A percentile compares a stretch with the other conserved stretches of the same genome.
phyloP scores from a whole-genome alignment of 345 rosid species.

The Toxicodendron radicans region DNA sequence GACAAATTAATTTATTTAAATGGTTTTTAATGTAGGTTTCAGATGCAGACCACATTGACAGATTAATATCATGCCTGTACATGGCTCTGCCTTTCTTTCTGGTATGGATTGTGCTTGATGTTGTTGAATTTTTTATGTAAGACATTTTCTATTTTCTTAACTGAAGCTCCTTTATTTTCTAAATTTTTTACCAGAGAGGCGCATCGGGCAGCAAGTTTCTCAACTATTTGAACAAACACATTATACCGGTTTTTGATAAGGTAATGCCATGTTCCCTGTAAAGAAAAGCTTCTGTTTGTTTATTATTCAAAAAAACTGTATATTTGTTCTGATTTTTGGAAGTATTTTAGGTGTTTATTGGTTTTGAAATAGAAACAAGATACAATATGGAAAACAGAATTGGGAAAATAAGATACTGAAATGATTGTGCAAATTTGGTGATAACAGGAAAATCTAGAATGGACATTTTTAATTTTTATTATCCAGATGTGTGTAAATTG shows the following conservation, averaged over 20 bases:
- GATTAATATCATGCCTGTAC: slow-evolving; percentile 91
- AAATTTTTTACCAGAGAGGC: slow-evolving; percentile 61
- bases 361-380: background rate
- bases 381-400: no score
- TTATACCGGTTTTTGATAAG: slow-evolving; percentile 89
- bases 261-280: slow-evolving; percentile 34
- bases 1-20: slow-evolving; percentile 7
- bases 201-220: slow-evolving; percentile 92
- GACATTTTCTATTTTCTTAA: slow-evolving; percentile 11
- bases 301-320: no score
- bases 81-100: slow-evolving; percentile 93
- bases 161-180: slow-evolving; percentile 11
- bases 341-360: background rate
- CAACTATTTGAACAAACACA: slow-evolving; percentile 82
- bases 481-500: background rate
- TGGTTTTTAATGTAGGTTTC: slow-evolving; percentile 59
- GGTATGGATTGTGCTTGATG: slow-evolving; percentile 41
- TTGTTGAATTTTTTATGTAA: background rate
- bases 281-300: no score
- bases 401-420: no score
- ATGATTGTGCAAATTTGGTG: background rate
- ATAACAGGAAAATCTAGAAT: background rate
- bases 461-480: background rate
- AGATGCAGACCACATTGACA: slow-evolving; percentile 90
- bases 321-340: background rate